Evolutionary conservation across 768 basidiomycete genomes (phyloP).

Genomic region (Pseudohyphozyma bogoriensis): DNA sequence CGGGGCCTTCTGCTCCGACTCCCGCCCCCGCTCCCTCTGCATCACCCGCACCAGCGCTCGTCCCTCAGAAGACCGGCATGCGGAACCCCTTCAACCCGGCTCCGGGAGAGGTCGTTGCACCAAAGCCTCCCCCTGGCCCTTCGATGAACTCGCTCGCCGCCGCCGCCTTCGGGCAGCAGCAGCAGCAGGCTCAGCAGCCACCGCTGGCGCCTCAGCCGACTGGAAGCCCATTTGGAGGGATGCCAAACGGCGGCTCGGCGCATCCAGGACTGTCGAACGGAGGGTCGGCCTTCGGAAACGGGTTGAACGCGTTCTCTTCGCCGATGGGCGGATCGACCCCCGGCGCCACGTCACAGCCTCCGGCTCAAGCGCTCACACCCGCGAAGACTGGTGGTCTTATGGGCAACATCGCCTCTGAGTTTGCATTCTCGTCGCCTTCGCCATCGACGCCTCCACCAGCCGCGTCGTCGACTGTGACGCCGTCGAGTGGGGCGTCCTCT

Average conservation of each 20-base stretch:
- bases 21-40: conserved; percentile 39
- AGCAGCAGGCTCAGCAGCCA: conserved; percentile 14
- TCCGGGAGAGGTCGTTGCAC: conserved; percentile 42
- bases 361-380: conserved; percentile 32
- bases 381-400: conserved; percentile 27
- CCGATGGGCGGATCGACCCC: conserved; percentile 4
- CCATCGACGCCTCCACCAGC: neutral
- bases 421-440: conserved; percentile 12
- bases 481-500: neutral
- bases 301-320: conserved; percentile 16
- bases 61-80: conserved; percentile 83
- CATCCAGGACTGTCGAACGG: conserved; percentile 1
- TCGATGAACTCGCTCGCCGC: conserved; percentile 70
- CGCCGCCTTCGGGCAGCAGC: conserved; percentile 39
- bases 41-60: conserved; percentile 51
- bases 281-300: no score
- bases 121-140: conserved; percentile 56
- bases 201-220: conserved; percentile 12
- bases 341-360: conserved; percentile 22
- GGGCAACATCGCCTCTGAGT: conserved; percentile 27
- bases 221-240: neutral
- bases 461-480: neutral
- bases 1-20: conserved; percentile 14
- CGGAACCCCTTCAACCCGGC: conserved; percentile 88
- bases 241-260: conserved; percentile 1